Evolutionary conservation across 257 asterid species (phyloP).

Genomic region (Nicotiana knightiana): DNA sequence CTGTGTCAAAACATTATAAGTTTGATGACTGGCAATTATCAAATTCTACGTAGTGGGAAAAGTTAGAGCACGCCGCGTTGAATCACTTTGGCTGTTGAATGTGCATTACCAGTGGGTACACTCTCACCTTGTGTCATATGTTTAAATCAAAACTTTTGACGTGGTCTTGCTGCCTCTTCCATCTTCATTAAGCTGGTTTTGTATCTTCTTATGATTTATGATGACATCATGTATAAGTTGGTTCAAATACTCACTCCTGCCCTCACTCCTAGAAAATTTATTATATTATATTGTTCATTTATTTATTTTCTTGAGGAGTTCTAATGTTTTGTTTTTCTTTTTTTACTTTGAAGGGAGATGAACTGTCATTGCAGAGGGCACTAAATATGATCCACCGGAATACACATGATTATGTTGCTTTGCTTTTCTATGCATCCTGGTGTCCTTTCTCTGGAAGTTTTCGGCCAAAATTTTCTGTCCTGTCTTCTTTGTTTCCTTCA

Average conservation of each 20-base stretch:
- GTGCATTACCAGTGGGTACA: background rate
- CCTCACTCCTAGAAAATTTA: background rate
- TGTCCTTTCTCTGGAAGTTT: slow-evolving; percentile 83
- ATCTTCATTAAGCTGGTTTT: background rate
- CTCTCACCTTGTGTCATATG: background rate
- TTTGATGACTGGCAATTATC: background rate
- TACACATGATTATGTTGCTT: slow-evolving; percentile 58
- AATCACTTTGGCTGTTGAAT: background rate
- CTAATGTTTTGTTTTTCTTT: slow-evolving; percentile 13
- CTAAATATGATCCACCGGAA: slow-evolving; percentile 58
- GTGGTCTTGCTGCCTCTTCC: background rate
- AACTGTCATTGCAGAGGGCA: slow-evolving; percentile 70
- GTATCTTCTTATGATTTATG: background rate
- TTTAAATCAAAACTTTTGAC: background rate
- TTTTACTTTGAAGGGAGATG: slow-evolving; percentile 68
- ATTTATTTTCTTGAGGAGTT: background rate
- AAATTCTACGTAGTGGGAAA: background rate
- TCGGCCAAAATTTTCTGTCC: slow-evolving; percentile 58
- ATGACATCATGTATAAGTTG: background rate
- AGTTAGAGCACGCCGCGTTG: background rate
- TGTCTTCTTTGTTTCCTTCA: slow-evolving; percentile 76
- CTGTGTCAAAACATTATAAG: background rate
- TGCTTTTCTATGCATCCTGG: slow-evolving; percentile 94
- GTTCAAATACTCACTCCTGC: background rate
- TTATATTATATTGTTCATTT: background rate